Conservation (phyloP, 2,329 filamentous ascomycete species). For the Colletotrichum melonis region DNA sequence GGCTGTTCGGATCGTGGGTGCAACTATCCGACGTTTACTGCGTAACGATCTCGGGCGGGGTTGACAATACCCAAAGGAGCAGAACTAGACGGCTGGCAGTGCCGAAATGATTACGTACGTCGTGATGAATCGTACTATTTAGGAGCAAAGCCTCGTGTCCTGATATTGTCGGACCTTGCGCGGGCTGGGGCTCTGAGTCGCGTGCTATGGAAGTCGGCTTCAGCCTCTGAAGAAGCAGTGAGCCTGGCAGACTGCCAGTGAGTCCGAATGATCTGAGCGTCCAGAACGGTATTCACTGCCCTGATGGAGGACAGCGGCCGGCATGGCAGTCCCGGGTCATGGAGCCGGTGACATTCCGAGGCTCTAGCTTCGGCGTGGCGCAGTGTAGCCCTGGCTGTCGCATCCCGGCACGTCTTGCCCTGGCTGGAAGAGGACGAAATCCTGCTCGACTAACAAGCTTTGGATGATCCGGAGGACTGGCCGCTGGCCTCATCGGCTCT, state of each 20-base stretch:
- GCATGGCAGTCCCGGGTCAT: slow-evolving; percentile 23
- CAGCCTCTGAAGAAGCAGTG: slow-evolving; percentile 5
- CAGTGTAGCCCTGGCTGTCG: slow-evolving; percentile 19
- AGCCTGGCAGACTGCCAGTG: not conserved
- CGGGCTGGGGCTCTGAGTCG: slow-evolving; percentile 27
- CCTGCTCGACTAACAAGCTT: slow-evolving; percentile 14
- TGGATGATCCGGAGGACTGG: slow-evolving; percentile 28
- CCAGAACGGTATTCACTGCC: not conserved
- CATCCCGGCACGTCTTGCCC: slow-evolving; percentile 14
- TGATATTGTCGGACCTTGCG: slow-evolving; percentile 3
- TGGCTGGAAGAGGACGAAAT: not conserved
- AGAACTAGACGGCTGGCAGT: not conserved
- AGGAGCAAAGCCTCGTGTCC: slow-evolving; percentile 19
- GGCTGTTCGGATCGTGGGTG: not conserved
- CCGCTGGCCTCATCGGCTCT: slow-evolving; percentile 14
- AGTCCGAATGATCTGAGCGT: slow-evolving; percentile 1
- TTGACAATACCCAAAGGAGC: not conserved
- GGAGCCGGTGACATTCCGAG: slow-evolving; percentile 27
- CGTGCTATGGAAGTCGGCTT: slow-evolving; percentile 13
- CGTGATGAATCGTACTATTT: slow-evolving; percentile 2
- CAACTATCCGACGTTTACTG: not conserved
- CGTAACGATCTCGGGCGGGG: not conserved
- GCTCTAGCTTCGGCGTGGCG: slow-evolving; percentile 30
- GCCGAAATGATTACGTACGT: slow-evolving; percentile 22
- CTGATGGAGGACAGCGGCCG: slow-evolving; percentile 25